These are phyloP conservation scores for Paspalum notatum DNA, from an alignment of 176 grass and related monocot species.

Conservation along the genomic window DNA sequence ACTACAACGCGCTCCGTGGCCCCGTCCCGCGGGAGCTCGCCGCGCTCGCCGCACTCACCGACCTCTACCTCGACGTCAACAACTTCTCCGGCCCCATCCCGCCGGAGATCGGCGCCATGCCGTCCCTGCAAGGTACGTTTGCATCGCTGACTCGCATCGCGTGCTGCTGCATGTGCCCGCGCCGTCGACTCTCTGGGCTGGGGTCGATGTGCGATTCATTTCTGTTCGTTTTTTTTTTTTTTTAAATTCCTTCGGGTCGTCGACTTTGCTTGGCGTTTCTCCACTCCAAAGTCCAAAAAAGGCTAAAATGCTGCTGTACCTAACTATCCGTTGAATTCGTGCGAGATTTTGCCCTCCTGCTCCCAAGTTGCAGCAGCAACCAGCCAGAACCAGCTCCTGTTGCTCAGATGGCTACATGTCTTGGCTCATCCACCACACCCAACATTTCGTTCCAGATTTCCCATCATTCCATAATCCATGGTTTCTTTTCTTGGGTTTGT, in stretches of 20 bases:
- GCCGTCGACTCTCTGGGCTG: slow-evolving; percentile 14
- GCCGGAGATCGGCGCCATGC: slow-evolving; percentile 66
- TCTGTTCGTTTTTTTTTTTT: background rate
- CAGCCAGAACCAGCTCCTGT: background rate
- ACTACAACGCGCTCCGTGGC: slow-evolving; percentile 80
- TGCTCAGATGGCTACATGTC: slow-evolving; percentile 18
- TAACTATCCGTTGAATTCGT: background rate
- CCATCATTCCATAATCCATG: too few relatives aligned
- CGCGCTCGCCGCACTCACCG: slow-evolving; percentile 53
- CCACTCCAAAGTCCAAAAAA: slow-evolving; percentile 1
- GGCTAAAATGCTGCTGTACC: slow-evolving; percentile 19
- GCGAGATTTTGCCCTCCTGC: background rate
- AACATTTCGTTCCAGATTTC: slow-evolving; percentile 22
- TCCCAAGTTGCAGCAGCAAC: slow-evolving; percentile 10
- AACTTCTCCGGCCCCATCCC: slow-evolving; percentile 74
- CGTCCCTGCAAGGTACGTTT: slow-evolving; percentile 68
- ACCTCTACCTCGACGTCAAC: slow-evolving; percentile 93
- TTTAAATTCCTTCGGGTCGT: background rate
- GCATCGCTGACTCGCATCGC: background rate
- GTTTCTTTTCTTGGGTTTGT: background rate
- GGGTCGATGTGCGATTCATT: slow-evolving; percentile 27
- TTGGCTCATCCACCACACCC: background rate
- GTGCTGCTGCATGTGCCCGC: slow-evolving; percentile 42
- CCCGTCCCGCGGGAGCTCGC: slow-evolving; percentile 65
- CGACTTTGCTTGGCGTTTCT: slow-evolving; percentile 37